These are phyloP conservation scores for Populus pruinosa DNA, from an alignment of 345 rosid species.

Conservation along the genomic window DNA sequence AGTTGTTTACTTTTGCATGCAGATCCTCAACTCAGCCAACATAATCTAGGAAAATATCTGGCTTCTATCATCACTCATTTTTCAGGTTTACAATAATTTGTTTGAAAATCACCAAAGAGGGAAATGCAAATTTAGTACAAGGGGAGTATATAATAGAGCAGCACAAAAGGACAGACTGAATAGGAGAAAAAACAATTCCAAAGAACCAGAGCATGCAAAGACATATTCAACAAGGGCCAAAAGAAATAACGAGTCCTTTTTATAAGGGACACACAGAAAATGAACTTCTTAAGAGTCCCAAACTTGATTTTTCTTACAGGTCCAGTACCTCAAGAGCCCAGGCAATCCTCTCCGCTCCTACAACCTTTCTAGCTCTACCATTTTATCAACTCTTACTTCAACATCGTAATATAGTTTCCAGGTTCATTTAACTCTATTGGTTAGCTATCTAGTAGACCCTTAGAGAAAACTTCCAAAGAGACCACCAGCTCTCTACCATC, in stretches of 20 bases:
- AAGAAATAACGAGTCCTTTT: background rate
- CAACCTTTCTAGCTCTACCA: background rate
- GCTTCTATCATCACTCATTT: background rate
- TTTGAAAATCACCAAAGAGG: background rate
- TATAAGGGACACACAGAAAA: background rate
- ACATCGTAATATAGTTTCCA: background rate
- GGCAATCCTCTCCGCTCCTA: background rate
- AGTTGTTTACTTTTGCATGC: background rate
- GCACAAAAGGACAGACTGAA: background rate
- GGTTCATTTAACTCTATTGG: background rate
- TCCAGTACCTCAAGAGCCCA: background rate
- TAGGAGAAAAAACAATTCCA: background rate
- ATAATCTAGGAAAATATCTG: background rate
- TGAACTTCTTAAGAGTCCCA: background rate
- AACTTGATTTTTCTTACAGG: background rate
- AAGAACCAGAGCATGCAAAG: background rate
- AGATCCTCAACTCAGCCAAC: background rate
- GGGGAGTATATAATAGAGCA: background rate
- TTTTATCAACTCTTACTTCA: background rate
- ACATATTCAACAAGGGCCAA: background rate
- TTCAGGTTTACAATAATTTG: background rate
- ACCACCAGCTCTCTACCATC: background rate
- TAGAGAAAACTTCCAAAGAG: background rate
- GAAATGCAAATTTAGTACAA: background rate
- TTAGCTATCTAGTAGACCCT: background rate